Base-by-base conservation (phyloP, 495 filamentous ascomycete genomes). In the Bacidia gigantensis region DNA sequence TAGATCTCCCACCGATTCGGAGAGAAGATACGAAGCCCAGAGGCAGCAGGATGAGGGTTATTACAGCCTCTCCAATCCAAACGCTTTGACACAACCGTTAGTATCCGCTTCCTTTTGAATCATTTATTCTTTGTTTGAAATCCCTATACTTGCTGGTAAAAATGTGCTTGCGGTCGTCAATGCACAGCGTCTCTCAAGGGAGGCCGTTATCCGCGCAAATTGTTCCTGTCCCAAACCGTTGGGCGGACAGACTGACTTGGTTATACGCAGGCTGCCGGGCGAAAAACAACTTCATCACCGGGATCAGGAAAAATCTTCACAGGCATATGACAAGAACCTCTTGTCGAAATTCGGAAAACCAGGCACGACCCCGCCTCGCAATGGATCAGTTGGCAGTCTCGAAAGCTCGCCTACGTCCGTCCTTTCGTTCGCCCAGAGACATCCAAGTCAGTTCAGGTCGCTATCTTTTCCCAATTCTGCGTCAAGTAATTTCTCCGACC, bases 251-350 rank as follows among this genome's bases (percentile, higher is more conserved):
- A 54, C 22, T 46, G 32, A 38, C 39, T 22, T 23, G 11, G 25
- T 41, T 41, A 43, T 40, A 38, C 64, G 24, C 68, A 83, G 71
- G 68, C 71, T 80, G 53, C 76, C 75, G 49, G 76, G 78, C 46
- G 79, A 82, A 61, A 69, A 65, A 41, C 72, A 79, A 43, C 68
- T 81, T 39, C 79, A 76, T 45, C 69, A 74, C 54, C 64, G 71
- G 42, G 72, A 77, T 48, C 66, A 80, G 29, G 72, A 76, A 61
- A 78, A 73, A 52, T 78, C 76, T 7, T 82, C 77, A 14, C 79
- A 85, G 58, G 78, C 78, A 24, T 92, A 92, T 60, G 88, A 93
- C 58, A 82, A 82, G 61, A 81, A 83, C 53, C 67, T 90, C 48
- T 66, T 92, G 23, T 86, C 84, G 43, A 89, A 85, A 62, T 81